phyloP scores from a whole-genome alignment of 768 basidiomycete species.

The Kwoniella pini region DNA sequence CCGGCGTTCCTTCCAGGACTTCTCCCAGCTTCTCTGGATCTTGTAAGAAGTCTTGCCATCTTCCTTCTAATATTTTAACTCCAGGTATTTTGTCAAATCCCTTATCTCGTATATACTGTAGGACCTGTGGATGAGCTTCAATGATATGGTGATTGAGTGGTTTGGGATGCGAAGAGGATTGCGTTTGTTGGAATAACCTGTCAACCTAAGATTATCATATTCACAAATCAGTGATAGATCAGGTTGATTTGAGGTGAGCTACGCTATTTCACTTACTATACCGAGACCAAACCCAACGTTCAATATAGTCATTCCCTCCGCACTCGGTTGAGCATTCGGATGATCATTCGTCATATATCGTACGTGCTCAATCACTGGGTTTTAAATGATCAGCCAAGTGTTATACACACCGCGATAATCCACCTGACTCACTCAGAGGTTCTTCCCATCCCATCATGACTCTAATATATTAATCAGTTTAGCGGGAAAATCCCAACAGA shows the following conservation, averaged over 20 bases:
- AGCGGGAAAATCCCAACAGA: no score
- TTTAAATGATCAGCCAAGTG: conserved; percentile 22
- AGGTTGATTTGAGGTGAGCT: background rate
- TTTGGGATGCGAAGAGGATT: conserved; percentile 51
- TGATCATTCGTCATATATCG: conserved; percentile 63
- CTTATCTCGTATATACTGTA: conserved; percentile 71
- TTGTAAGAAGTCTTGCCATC: conserved; percentile 79
- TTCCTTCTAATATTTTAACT: conserved; percentile 79
- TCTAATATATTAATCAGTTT: no score
- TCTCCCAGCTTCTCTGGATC: conserved; percentile 43
- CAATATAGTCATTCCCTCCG: conserved; percentile 63
- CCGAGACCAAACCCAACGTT: conserved; percentile 95
- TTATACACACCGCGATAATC: background rate
- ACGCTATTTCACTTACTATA: conserved; percentile 58
- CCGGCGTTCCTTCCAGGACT: conserved; percentile 54
- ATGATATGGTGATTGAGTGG: conserved; percentile 83
- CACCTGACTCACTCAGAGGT: conserved; percentile 65
- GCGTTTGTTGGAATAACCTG: conserved; percentile 69
- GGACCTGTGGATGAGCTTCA: conserved; percentile 89
- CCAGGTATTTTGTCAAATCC: conserved; percentile 77
- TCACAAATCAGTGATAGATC: background rate
- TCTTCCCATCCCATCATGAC: conserved; percentile 99
- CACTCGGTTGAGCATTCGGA: conserved; percentile 39
- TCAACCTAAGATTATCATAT: conserved; percentile 66
- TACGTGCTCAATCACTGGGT: conserved; percentile 75